These are phyloP conservation scores for Sicyos baderoa DNA, from an alignment of 306 rosid genomes.

Conservation along the genomic window DNA sequence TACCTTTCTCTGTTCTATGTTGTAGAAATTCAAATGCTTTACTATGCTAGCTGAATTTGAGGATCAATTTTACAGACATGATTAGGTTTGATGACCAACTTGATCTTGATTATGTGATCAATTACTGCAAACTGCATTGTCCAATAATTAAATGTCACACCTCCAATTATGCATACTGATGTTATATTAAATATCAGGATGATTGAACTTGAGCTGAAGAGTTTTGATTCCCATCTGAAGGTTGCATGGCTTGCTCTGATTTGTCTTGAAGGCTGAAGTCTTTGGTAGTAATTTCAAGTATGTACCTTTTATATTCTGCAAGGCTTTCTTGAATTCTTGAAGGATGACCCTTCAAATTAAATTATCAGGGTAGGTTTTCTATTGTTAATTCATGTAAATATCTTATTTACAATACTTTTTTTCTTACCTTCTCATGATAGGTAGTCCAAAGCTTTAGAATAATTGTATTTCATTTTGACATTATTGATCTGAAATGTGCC, in stretches of 20 bases:
- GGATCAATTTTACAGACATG: constrained; percentile 22
- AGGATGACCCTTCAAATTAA: neutral
- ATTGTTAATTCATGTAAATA: neutral
- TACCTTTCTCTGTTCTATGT: neutral
- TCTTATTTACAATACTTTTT: constrained; percentile 1
- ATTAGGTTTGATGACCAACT: constrained; percentile 38
- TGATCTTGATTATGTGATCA: constrained; percentile 19
- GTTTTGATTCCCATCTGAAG: constrained; percentile 3
- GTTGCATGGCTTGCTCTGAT: constrained; percentile 2
- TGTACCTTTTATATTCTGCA: neutral
- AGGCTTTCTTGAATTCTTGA: neutral
- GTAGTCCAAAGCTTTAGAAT: neutral
- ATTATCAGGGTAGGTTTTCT: neutral
- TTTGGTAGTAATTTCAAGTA: neutral
- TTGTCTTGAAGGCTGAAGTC: neutral
- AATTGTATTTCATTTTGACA: constrained; percentile 18
- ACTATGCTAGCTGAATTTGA: constrained; percentile 12
- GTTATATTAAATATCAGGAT: neutral
- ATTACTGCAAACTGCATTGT: constrained; percentile 1
- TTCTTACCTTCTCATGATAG: neutral
- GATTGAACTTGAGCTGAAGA: neutral
- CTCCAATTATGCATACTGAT: neutral
- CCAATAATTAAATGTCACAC: neutral
- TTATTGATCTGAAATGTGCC: constrained; percentile 10
- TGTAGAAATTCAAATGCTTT: constrained; percentile 13